Conservation (phyloP, 345 rosid species). For the Eucalyptus cloeziana region DNA sequence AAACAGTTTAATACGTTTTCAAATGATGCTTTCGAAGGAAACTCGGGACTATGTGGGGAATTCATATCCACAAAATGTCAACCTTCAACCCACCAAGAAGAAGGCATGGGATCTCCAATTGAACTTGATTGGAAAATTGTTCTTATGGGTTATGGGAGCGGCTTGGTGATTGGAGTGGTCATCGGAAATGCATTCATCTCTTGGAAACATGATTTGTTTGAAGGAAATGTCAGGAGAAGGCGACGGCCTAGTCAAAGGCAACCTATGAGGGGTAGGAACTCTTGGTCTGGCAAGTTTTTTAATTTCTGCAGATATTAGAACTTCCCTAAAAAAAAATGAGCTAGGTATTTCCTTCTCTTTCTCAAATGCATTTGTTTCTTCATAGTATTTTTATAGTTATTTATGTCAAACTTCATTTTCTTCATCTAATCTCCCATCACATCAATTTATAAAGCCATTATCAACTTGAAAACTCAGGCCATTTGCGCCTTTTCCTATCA, state of each 20-base stretch:
- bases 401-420: not conserved
- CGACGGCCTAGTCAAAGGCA: not conserved
- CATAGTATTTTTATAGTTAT: not conserved
- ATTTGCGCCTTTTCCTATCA: not conserved
- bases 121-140: slow-evolving; percentile 1
- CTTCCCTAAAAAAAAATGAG: not conserved
- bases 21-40: not conserved
- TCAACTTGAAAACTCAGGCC: not conserved
- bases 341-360: not conserved
- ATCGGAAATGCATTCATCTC: not conserved
- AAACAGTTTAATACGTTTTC: slow-evolving; percentile 1
- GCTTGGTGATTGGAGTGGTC: not conserved
- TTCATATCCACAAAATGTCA: slow-evolving; percentile 3
- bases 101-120: not conserved
- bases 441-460: not conserved
- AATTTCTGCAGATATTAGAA: not conserved
- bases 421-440: not conserved
- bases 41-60: slow-evolving; percentile 4
- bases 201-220: not conserved
- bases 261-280: not conserved
- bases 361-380: not conserved
- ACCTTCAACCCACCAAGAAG: not conserved
- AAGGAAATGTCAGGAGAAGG: not conserved
- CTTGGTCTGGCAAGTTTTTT: not conserved
- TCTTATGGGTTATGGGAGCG: slow-evolving; percentile 2